phyloP scores from a whole-genome alignment of 2,329 filamentous ascomycete species.

The Fusarium metavorans region DNA sequence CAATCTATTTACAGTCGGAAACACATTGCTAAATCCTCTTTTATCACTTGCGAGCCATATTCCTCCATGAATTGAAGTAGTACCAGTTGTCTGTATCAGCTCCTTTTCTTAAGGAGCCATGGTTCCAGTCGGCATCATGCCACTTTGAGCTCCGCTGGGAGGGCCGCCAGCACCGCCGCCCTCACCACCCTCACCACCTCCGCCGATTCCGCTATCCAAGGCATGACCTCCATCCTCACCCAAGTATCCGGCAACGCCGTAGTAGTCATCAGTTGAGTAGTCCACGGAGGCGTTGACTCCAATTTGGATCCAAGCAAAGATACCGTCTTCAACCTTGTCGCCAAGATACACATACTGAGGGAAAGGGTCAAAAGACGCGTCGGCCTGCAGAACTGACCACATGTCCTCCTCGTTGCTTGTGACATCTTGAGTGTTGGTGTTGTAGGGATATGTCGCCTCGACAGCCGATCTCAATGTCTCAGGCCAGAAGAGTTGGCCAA shows the following conservation, averaged over 20 bases:
- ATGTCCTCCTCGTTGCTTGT: slow-evolving; percentile 63
- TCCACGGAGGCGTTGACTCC: slow-evolving; percentile 54
- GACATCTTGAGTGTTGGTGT: slow-evolving; percentile 54
- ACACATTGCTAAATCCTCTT: background rate
- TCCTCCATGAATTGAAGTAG: background rate
- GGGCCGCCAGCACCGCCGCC: background rate
- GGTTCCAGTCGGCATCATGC: background rate
- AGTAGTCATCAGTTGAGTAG: slow-evolving; percentile 15
- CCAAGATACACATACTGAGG: slow-evolving; percentile 69
- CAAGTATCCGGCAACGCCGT: slow-evolving; percentile 19
- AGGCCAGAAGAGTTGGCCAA: slow-evolving; percentile 75
- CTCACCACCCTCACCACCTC: background rate
- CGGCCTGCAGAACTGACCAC: slow-evolving; percentile 48
- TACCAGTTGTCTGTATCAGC: background rate
- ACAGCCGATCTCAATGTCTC: slow-evolving; percentile 62
- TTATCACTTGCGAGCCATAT: background rate
- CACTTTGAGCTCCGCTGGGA: background rate
- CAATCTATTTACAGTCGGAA: background rate
- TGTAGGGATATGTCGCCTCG: slow-evolving; percentile 59
- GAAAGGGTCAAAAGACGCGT: slow-evolving; percentile 67
- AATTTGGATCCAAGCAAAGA: slow-evolving; percentile 66
- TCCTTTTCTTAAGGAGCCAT: background rate
- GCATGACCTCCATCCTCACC: slow-evolving; percentile 12
- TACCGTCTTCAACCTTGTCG: slow-evolving; percentile 61
- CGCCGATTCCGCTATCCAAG: slow-evolving; percentile 2